These are phyloP conservation scores for Pisolithus marmoratus DNA, from an alignment of 768 basidiomycete species.

Conservation along the genomic window DNA sequence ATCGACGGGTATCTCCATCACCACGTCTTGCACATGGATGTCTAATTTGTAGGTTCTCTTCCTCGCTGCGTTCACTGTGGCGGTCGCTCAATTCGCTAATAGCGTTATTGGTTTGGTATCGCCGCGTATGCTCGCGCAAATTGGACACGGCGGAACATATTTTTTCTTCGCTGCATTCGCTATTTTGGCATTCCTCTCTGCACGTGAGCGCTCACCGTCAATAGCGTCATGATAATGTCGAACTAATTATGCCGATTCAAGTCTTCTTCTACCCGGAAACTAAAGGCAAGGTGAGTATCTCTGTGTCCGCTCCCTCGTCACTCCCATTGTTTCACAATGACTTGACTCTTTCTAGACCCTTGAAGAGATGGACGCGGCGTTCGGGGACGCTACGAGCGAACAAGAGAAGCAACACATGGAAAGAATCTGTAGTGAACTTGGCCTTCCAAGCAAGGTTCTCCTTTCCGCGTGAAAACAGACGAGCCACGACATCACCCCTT, in stretches of 20 bases:
- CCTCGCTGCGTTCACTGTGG: background rate
- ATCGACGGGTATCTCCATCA: slow-evolving; percentile 37
- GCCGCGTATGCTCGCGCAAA: slow-evolving; percentile 19
- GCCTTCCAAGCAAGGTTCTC: slow-evolving; percentile 22
- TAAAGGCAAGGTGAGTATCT: slow-evolving; percentile 25
- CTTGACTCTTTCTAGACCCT: slow-evolving; percentile 19
- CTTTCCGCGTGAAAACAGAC: slow-evolving; percentile 8
- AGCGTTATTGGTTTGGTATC: slow-evolving; percentile 26
- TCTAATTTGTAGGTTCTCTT: slow-evolving; percentile 28
- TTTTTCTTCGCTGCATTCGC: slow-evolving; percentile 24
- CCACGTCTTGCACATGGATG: slow-evolving; percentile 37
- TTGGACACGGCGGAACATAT: slow-evolving; percentile 21
- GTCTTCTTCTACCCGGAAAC: slow-evolving; percentile 27
- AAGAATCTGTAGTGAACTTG: slow-evolving; percentile 23
- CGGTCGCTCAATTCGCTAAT: background rate
- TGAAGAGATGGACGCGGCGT: slow-evolving; percentile 29
- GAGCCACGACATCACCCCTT: background rate
- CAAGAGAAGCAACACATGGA: slow-evolving; percentile 22
- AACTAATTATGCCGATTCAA: slow-evolving; percentile 5
- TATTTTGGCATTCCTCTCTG: slow-evolving; percentile 23
- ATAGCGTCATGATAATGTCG: background rate
- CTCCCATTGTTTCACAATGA: background rate
- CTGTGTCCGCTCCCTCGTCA: too few relatives aligned
- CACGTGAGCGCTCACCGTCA: slow-evolving; percentile 14
- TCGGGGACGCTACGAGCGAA: slow-evolving; percentile 25